Percentiles rank a stretch among this genome's conserved stretches.
Conservation (phyloP, 306 rosid genomes). For the Cicer yamashitae region DNA sequence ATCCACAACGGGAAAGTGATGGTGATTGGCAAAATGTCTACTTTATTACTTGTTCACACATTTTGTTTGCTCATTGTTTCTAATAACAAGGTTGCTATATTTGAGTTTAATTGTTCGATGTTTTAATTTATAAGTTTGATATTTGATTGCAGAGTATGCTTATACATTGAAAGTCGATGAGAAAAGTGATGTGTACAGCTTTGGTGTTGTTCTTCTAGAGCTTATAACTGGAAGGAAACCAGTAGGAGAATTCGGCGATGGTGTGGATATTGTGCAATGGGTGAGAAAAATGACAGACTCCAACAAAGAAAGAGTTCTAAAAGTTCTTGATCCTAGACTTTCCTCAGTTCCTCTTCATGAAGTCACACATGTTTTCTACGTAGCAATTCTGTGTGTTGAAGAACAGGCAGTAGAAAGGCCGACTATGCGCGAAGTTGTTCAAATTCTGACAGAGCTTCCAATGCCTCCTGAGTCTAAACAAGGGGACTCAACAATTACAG, state of each 20-base stretch:
- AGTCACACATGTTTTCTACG: constrained; percentile 87
- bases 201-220: constrained; percentile 89
- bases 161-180: constrained; percentile 93
- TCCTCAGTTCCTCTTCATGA: constrained; percentile 89
- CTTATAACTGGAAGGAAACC: constrained; percentile 88
- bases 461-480: constrained; percentile 61
- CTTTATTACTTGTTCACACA: neutral
- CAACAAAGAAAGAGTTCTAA: constrained; percentile 81
- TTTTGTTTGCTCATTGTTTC: constrained; percentile 19
- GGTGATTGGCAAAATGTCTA: constrained; percentile 36
- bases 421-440: constrained; percentile 97
- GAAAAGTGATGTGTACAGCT: constrained; percentile 95
- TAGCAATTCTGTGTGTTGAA: constrained; percentile 94
- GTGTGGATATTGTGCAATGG: constrained; percentile 98
- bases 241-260: constrained; percentile 96
- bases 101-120: constrained; percentile 13
- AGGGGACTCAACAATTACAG: constrained; percentile 52
- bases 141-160: constrained; percentile 78
- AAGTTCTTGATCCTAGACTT: constrained; percentile 87
- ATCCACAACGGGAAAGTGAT: constrained; percentile 33
- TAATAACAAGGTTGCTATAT: constrained; percentile 7
- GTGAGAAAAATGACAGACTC: constrained; percentile 86
- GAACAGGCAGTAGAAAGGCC: constrained; percentile 98
- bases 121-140: constrained; percentile 20
- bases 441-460: constrained; percentile 92